Evolutionary conservation across 225 moss, liverwort and hornwort species (phyloP).

Genomic region (Sphagnum contortum): DNA sequence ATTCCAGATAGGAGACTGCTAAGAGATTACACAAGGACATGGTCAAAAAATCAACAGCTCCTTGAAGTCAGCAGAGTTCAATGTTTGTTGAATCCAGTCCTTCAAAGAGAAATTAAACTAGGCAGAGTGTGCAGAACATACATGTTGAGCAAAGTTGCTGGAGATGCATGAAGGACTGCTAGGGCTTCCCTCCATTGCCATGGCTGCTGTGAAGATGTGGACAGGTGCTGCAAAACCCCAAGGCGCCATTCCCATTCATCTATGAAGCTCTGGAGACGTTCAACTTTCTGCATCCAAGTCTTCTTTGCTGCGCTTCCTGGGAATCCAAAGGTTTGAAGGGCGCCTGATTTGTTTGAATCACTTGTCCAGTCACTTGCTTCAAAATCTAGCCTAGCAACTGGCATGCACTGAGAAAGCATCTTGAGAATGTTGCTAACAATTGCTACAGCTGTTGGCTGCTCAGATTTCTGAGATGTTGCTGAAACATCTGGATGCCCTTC

Average conservation of each 20-base stretch:
- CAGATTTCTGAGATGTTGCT: conserved; percentile 17
- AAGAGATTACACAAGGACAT: no score
- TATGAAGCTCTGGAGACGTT: conserved; percentile 57
- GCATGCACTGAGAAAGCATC: conserved; percentile 67
- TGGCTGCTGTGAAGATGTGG: conserved; percentile 60
- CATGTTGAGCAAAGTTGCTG: conserved; percentile 90
- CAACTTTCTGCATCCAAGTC: conserved; percentile 63
- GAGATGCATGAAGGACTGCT: conserved; percentile 71
- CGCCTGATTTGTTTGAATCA: conserved; percentile 32
- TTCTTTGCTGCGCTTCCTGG: conserved; percentile 62
- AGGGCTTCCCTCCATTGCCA: conserved; percentile 94
- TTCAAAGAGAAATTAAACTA: no score
- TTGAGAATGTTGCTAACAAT: conserved; percentile 56
- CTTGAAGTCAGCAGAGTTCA: no score
- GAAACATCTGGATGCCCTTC: conserved; percentile 23
- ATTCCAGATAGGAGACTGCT: no score
- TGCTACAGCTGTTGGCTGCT: conserved; percentile 44
- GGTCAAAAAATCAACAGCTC: no score
- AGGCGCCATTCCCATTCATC: conserved; percentile 97
- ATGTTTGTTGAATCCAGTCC: no score
- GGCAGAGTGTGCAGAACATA: conserved; percentile 12
- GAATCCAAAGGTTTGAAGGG: conserved; percentile 28
- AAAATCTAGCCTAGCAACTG: conserved; percentile 43
- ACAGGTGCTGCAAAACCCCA: conserved; percentile 65
- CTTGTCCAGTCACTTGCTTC: conserved; percentile 34